Conservation (phyloP, 352 stramenopile species). For the Globisporangium megalacanthum region DNA sequence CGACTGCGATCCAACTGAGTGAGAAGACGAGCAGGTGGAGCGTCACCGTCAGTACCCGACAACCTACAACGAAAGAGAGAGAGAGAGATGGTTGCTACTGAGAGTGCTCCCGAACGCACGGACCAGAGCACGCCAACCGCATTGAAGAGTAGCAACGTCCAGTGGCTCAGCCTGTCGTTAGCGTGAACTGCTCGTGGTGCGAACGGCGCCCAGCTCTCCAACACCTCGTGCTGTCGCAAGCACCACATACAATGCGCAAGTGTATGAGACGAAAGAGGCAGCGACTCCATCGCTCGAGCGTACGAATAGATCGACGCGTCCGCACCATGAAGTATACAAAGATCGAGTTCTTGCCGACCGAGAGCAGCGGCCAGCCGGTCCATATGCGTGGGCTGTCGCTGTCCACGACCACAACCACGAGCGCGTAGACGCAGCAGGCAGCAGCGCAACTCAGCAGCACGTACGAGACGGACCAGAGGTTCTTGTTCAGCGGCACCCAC, state of each 20-base stretch:
- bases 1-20: conserved; percentile 30
- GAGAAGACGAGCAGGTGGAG: not conserved
- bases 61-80: conserved; percentile 2
- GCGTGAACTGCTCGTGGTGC: conserved; percentile 16
- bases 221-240: conserved; percentile 43
- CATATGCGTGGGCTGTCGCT: conserved; percentile 10
- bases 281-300: not conserved
- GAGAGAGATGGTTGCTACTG: not conserved
- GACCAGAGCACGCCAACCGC: conserved; percentile 32
- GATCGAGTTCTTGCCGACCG: conserved; percentile 73
- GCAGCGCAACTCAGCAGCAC: conserved; percentile 40
- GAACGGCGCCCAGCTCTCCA: conserved; percentile 47
- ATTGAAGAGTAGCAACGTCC: conserved; percentile 48
- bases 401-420: conserved; percentile 23
- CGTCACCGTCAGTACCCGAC: conserved; percentile 1
- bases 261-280: not conserved
- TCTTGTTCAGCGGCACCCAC: conserved; percentile 82
- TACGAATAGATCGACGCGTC: not conserved
- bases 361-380: conserved; percentile 21
- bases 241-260: conserved; percentile 3
- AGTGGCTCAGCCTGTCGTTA: conserved; percentile 11
- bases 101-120: conserved; percentile 3
- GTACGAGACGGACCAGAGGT: conserved; percentile 77
- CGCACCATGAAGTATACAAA: conserved; percentile 66
- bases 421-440: conserved; percentile 21